A percentile compares a stretch with the other conserved stretches of the same genome.
Evolutionary conservation across 2,329 filamentous ascomycete genomes (phyloP).

Genomic region (Passalora sequoiae): DNA sequence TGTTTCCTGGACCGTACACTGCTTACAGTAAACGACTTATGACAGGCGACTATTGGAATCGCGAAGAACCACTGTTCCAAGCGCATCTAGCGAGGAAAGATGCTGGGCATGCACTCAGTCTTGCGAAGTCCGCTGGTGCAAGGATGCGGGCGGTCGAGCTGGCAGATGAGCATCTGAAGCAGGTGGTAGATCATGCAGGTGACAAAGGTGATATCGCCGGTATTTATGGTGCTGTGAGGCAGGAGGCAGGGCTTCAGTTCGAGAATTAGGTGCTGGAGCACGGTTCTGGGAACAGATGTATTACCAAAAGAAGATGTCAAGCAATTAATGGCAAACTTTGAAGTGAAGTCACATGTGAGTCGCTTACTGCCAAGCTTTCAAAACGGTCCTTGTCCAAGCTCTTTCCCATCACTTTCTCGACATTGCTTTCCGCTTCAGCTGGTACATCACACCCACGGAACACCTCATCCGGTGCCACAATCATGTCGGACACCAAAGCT

Average conservation of each 20-base stretch:
- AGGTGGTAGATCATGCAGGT: slow-evolving; percentile 65
- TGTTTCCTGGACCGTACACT: slow-evolving; percentile 71
- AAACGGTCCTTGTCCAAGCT: no score
- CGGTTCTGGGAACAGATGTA: no score
- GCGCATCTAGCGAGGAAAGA: slow-evolving; percentile 82
- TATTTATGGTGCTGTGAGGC: slow-evolving; percentile 74
- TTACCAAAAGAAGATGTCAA: no score
- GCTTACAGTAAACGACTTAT: slow-evolving; percentile 72
- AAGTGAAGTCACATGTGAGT: no score
- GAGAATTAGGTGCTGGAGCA: no score
- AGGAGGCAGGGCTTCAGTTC: slow-evolving; percentile 68
- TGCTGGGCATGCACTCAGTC: slow-evolving; percentile 62
- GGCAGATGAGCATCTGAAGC: slow-evolving; percentile 62
- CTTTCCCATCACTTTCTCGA: no score
- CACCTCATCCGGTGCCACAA: no score
- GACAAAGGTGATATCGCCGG: slow-evolving; percentile 71
- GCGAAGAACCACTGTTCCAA: slow-evolving; percentile 73
- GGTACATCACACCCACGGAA: no score
- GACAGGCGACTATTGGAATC: slow-evolving; percentile 68
- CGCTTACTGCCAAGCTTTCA: no score
- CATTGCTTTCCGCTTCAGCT: no score
- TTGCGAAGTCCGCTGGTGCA: slow-evolving; percentile 61
- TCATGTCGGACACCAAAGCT: no score
- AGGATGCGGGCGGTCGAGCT: slow-evolving; percentile 61
- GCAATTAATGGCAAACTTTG: no score